phyloP scores from a whole-genome alignment of 805 yeast species.

The Saturnispora sekii region DNA sequence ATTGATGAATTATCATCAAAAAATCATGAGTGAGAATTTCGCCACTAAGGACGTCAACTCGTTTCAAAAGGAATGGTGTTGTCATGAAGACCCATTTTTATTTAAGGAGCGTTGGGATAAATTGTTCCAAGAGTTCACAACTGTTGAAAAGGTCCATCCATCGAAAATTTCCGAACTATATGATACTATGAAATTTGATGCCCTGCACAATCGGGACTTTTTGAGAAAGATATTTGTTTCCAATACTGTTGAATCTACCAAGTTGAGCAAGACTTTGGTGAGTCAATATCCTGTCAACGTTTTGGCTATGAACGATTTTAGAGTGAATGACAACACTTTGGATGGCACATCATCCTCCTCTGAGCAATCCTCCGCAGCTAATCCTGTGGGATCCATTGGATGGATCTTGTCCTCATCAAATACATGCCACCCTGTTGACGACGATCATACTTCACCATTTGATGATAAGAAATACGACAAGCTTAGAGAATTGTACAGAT shows the following conservation, averaged over 20 bases:
- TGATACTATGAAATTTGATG: slow-evolving; percentile 98
- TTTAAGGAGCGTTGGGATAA: slow-evolving; percentile 98
- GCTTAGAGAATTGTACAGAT: slow-evolving; percentile 76
- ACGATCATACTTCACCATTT: slow-evolving; percentile 38
- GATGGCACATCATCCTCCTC: slow-evolving; percentile 18
- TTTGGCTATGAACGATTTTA: slow-evolving; percentile 67
- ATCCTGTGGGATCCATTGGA: slow-evolving; percentile 57
- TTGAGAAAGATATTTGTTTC: slow-evolving; percentile 75
- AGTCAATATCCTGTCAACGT: slow-evolving; percentile 67
- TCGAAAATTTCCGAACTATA: slow-evolving; percentile 92
- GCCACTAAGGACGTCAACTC: slow-evolving; percentile 50
- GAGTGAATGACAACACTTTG: slow-evolving; percentile 37
- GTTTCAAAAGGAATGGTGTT: slow-evolving; percentile 86
- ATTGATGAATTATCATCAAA: slow-evolving; percentile 84
- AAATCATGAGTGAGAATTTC: slow-evolving; percentile 75
- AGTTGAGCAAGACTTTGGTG: slow-evolving; percentile 42
- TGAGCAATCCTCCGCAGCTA: slow-evolving; percentile 8
- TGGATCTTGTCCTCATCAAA: slow-evolving; percentile 45
- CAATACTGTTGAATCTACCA: slow-evolving; percentile 26
- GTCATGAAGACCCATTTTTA: slow-evolving; percentile 85
- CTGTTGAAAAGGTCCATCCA: slow-evolving; percentile 95
- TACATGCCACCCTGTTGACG: slow-evolving; percentile 15
- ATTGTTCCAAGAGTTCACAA: slow-evolving; percentile 79
- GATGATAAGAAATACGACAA: slow-evolving; percentile 73
- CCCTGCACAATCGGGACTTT: slow-evolving; percentile 87